phyloP scores from a whole-genome alignment of 2,329 filamentous ascomycete species.

The Raffaelea deltoideospora region DNA sequence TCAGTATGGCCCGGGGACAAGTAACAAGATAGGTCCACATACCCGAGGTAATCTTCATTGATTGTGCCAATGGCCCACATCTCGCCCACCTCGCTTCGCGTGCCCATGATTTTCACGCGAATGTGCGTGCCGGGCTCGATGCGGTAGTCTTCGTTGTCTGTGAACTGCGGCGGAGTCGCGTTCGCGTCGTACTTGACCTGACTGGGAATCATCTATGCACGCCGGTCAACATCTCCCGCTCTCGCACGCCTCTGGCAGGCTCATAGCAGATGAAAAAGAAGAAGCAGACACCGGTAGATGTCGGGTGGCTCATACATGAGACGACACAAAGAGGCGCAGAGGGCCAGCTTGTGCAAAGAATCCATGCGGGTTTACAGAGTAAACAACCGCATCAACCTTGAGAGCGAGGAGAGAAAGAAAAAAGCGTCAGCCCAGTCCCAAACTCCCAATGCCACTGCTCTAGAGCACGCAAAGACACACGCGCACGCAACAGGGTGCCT shows the following conservation, averaged over 20 bases:
- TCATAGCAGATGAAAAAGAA: too few relatives aligned
- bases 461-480: not conserved
- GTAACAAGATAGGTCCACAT: too few relatives aligned
- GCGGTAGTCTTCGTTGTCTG: slow-evolving; percentile 83
- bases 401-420: slow-evolving; percentile 3
- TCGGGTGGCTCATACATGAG: slow-evolving; percentile 52
- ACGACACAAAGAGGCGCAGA: slow-evolving; percentile 63
- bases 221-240: slow-evolving; percentile 1
- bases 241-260: not conserved
- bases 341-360: slow-evolving; percentile 81
- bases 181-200: slow-evolving; percentile 93
- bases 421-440: not conserved
- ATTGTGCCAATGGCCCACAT: slow-evolving; percentile 98
- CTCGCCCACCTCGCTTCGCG: slow-evolving; percentile 80
- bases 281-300: too few relatives aligned
- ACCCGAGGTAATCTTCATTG: slow-evolving; percentile 68
- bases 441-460: not conserved
- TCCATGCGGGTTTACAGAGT: slow-evolving; percentile 77
- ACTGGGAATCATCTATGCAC: slow-evolving; percentile 62
- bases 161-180: slow-evolving; percentile 91
- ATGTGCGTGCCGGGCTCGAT: slow-evolving; percentile 92
- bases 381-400: slow-evolving; percentile 87
- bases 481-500: too few relatives aligned
- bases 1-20: too few relatives aligned
- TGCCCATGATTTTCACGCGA: slow-evolving; percentile 85